These are phyloP conservation scores for Albophoma yamanashiensis DNA, from an alignment of 2,329 filamentous ascomycete genomes.

Conservation along the genomic window DNA sequence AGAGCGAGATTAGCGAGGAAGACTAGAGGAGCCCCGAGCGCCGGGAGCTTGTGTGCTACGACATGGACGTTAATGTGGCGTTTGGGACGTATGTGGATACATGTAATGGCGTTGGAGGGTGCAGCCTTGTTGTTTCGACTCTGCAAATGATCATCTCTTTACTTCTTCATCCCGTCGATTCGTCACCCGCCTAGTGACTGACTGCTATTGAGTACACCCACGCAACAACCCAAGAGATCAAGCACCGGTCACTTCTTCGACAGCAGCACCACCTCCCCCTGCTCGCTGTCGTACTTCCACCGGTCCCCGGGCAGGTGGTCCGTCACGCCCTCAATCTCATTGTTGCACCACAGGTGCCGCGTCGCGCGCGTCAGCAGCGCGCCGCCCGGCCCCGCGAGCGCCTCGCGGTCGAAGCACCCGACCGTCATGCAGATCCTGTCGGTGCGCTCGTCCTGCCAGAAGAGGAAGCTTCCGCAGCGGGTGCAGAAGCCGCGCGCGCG, in stretches of 20 bases:
- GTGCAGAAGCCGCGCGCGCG: background rate
- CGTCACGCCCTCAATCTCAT: slow-evolving; percentile 38
- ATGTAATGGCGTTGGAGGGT: background rate
- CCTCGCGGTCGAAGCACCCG: slow-evolving; percentile 34
- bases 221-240: too few relatives aligned
- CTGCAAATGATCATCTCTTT: background rate
- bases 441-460: slow-evolving; percentile 18
- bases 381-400: slow-evolving; percentile 25
- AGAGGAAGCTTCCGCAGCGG: background rate
- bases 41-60: background rate
- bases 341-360: slow-evolving; percentile 29
- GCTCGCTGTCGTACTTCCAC: slow-evolving; percentile 10
- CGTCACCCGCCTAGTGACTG: background rate
- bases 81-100: background rate
- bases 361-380: slow-evolving; percentile 25
- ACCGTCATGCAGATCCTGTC: slow-evolving; percentile 24
- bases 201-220: too few relatives aligned
- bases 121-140: background rate
- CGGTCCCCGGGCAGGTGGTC: slow-evolving; percentile 23
- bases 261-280: slow-evolving; percentile 11
- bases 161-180: background rate
- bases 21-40: slow-evolving; percentile 28
- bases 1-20: slow-evolving; percentile 58
- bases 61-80: background rate
- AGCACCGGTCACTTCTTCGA: background rate